phyloP scores from a whole-genome alignment of 2,329 filamentous ascomycete species.

The Sclerotiophoma versabilis region DNA sequence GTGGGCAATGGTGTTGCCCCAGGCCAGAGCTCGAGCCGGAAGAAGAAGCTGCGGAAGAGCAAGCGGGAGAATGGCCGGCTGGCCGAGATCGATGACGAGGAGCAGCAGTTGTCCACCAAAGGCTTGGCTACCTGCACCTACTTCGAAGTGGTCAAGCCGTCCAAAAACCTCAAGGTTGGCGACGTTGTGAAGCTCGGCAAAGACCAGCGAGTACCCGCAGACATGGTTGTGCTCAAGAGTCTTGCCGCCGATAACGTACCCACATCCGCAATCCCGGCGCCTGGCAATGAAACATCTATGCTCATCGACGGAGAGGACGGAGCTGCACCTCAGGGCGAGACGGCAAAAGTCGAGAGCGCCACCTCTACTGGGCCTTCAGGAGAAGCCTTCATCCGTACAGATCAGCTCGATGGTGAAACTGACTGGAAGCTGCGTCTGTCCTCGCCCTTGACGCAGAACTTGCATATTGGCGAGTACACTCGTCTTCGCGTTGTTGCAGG shows the following conservation, averaged over 20 bases:
- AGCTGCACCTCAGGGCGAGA: slow-evolving; percentile 20
- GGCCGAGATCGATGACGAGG: slow-evolving; percentile 74
- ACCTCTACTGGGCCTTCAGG: slow-evolving; percentile 60
- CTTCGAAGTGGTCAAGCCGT: slow-evolving; percentile 77
- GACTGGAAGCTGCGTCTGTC: slow-evolving; percentile 97
- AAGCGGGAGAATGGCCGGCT: slow-evolving; percentile 54
- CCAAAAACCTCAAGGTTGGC: slow-evolving; percentile 88
- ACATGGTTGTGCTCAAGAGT: slow-evolving; percentile 92
- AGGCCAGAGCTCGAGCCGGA: slow-evolving; percentile 35
- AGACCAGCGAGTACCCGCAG: slow-evolving; percentile 90
- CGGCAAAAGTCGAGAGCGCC: slow-evolving; percentile 24
- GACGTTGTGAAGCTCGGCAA: slow-evolving; percentile 94
- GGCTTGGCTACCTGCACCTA: slow-evolving; percentile 58
- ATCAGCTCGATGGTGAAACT: slow-evolving; percentile 96
- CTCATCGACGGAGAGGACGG: slow-evolving; percentile 29
- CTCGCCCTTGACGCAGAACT: slow-evolving; percentile 81
- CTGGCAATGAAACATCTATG: slow-evolving; percentile 13
- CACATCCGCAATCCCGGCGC: slow-evolving; percentile 4
- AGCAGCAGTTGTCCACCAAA: slow-evolving; percentile 55
- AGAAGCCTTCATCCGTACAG: slow-evolving; percentile 96
- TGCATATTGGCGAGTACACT: slow-evolving; percentile 74
- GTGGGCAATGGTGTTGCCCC: slow-evolving; percentile 43
- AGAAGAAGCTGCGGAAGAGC: slow-evolving; percentile 45
- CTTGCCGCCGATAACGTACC: slow-evolving; percentile 53
- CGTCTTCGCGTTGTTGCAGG: slow-evolving; percentile 76